Base-by-base conservation (phyloP, 768 basidiomycete genomes). In the Boletus rubroflammeus region DNA sequence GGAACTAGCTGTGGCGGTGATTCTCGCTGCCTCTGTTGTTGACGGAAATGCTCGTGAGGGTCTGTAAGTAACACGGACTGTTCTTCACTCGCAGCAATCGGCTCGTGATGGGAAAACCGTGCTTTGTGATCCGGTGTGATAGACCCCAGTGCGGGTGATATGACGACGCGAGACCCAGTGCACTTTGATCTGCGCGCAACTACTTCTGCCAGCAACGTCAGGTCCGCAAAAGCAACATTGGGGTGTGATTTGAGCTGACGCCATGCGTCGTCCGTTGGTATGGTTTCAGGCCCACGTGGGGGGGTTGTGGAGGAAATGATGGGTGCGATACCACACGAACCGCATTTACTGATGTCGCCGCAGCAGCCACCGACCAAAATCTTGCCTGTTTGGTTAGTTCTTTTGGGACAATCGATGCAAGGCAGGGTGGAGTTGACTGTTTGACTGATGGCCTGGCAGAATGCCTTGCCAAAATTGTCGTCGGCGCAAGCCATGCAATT, bases 401-500 rank as follows among this genome's bases (percentile, higher is more conserved):
- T 67, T 56, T 74, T 69, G 2, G 86, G 84, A 59, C 84, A 89
- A 59, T 80, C 75, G 40, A 72, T 68, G 64, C 86, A 90, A 21
- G 77, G 76, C 3, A 74, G 59, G 11, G 74, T 68, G n/a, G 75
- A 71, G 49, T 83, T 77, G 15, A 86, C 72, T 28, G 85, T 79
- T 56, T 84, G 77, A 57, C 78, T 80, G 40, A 94, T 81, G 21
- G 88, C 89, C 36, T 78, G 77, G 67, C 93, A 95, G 69, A 95
- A 95, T 6, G 90, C 92, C 64, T 88, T 86, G 10, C 92, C 92
- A 59, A 94, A 94, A 21, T 80, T 78, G 67, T 94, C 93, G 62
- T 89, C 86, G 5, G 85, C 86, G 66, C 93, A 95, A 5, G 91
- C 93, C 49, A 81, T 68, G 65, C 93, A 95, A 69, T 93, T 93